These are phyloP conservation scores for Xylaria digitata DNA, from an alignment of 2,329 filamentous ascomycete species.

Conservation along the genomic window DNA sequence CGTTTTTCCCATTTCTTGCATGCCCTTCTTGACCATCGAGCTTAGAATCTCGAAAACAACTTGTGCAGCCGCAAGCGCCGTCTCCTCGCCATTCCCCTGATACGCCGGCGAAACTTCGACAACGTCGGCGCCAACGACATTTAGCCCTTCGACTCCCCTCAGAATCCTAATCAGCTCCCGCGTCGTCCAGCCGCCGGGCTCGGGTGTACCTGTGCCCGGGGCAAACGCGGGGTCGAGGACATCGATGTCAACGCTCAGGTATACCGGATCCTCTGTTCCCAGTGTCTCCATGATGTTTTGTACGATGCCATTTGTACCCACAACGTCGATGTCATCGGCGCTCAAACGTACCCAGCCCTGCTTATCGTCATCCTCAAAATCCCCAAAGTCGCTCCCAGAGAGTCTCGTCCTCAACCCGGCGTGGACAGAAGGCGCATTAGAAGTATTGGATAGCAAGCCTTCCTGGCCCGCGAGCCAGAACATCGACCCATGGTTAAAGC, in stretches of 20 bases:
- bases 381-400: conserved; percentile 70
- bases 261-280: conserved; percentile 80
- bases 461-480: conserved; percentile 90
- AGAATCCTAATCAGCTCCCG: conserved; percentile 87
- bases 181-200: conserved; percentile 91
- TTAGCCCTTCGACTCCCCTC: conserved; percentile 82
- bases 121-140: conserved; percentile 88
- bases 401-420: conserved; percentile 84
- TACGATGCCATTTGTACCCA: conserved; percentile 78
- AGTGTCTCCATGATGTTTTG: conserved; percentile 76
- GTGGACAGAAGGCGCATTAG: conserved; percentile 76
- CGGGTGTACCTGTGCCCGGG: conserved; percentile 87
- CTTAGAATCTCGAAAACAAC: conserved; percentile 88
- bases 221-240: conserved; percentile 74
- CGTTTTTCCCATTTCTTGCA: conserved; percentile 51
- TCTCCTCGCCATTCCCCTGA: conserved; percentile 79
- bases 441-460: conserved; percentile 78
- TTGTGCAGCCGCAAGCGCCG: conserved; percentile 82
- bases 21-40: conserved; percentile 72
- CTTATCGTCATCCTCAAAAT: conserved; percentile 76
- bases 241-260: conserved; percentile 82
- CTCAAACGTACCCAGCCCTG: conserved; percentile 85
- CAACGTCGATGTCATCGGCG: conserved; percentile 88
- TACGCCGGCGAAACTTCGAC: conserved; percentile 91
- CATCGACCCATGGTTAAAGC: conserved; percentile 91